phyloP scores from a whole-genome alignment of 1,284 basidiomycete species.

The Tremellales sp. region DNA sequence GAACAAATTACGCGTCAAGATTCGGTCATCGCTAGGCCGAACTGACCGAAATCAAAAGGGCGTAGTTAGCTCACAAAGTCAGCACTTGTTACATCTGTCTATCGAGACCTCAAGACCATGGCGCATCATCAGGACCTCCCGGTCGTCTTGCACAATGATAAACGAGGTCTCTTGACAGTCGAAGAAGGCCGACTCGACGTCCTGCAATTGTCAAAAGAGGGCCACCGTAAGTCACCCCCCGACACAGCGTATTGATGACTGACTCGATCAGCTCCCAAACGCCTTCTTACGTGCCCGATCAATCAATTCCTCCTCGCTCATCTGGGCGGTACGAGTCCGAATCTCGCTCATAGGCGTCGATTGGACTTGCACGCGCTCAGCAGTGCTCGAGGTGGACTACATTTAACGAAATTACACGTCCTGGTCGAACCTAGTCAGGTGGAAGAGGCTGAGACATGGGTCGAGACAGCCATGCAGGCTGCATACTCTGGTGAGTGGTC shows the following conservation, averaged over 20 bases:
- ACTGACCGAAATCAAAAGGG: no score
- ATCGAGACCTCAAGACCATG: neutral
- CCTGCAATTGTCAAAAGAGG: conserved; percentile 42
- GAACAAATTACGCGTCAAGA: no score
- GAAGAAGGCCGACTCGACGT: conserved; percentile 40
- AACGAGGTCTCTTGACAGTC: conserved; percentile 38
- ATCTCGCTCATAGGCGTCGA: conserved; percentile 14
- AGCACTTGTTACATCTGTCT: no score
- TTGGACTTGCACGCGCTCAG: conserved; percentile 35
- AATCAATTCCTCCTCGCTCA: conserved; percentile 31
- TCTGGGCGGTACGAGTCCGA: conserved; percentile 9
- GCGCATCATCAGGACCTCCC: conserved; percentile 31
- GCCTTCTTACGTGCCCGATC: conserved; percentile 31
- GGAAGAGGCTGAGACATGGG: conserved; percentile 56
- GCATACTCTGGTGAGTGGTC: conserved; percentile 60
- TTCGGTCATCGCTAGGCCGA: no score
- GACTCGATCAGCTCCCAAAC: conserved; percentile 33
- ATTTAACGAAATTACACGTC: conserved; percentile 38
- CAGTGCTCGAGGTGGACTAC: neutral
- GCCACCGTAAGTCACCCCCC: conserved; percentile 31
- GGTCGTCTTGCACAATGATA: conserved; percentile 40
- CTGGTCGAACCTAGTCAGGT: conserved; percentile 35
- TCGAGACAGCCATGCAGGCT: conserved; percentile 55
- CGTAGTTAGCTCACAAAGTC: neutral
- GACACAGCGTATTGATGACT: neutral